Base-by-base conservation (phyloP, 169 alveolate species). In the Perkinsus chesapeaki region DNA sequence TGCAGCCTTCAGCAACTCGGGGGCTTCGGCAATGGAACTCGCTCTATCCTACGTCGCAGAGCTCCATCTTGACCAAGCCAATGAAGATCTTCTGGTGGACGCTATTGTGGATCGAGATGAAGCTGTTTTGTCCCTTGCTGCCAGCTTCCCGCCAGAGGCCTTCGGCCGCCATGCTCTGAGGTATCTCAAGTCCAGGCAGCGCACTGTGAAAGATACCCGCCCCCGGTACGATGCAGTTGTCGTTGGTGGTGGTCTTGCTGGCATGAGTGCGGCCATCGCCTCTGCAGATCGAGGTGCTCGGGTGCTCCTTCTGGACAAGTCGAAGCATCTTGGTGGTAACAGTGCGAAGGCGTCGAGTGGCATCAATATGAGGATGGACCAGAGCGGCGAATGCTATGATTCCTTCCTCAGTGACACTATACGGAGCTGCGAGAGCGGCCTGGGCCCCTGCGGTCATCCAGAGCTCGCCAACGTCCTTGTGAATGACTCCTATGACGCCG, bases 181-280 rank as follows among this genome's bases (percentile, higher is more conserved):
- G 93, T 48, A 37, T 36, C 19, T 43, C 39, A 31, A 5, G 73
- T 39, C 39, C 38, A 60, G 27, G 82, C 36, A 1, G 36, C 12
- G 36, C 31, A 60, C 82, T 5, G 82, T 9, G 3, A 60, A 60
- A 34, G 31, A 7, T 23, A 60, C 82, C 37, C 12, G 82, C 0
- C 82, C 3, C 37, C 12, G 31, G 0, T 39, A 47, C 73, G 93
- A 91, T n/a, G 73, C 31, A 9, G 93, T 91, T 0, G 93, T 91
- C 39, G 93, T 91, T 39, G 93, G 93, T 39, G 47, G 73, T 0
- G 93, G 93, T 36, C 48, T 91, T 37, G 93, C 93, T 37, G 93
- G 93, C 39, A 91, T 91, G 93, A 37, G 73, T 39, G 73, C 93
- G 1, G 73, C 93, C 0, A 27, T 91, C 36, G 38, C 93, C 39